Conservation (phyloP, 345 rosid genomes). For the Angophora floribunda region DNA sequence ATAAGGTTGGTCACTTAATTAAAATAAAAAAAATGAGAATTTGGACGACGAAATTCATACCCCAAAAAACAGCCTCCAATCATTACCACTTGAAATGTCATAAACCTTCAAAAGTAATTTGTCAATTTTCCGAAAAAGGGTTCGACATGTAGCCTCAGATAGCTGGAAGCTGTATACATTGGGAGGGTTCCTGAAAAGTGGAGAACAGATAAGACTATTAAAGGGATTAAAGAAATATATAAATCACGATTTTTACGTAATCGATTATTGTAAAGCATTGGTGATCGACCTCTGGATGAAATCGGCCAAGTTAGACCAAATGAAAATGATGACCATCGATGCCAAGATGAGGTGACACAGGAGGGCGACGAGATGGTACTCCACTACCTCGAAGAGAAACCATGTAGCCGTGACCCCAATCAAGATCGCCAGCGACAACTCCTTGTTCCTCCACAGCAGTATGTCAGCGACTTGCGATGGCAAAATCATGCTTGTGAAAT, state of each 20-base stretch:
- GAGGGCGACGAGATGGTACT: constrained; percentile 48
- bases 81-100: constrained; percentile 31
- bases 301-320: constrained; percentile 46
- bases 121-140: constrained; percentile 9
- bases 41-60: constrained; percentile 4
- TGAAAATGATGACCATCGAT: constrained; percentile 29
- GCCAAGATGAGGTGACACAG: constrained; percentile 40
- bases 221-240: neutral
- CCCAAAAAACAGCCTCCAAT: constrained; percentile 20
- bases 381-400: constrained; percentile 58
- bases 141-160: constrained; percentile 26
- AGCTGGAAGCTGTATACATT: constrained; percentile 13
- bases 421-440: constrained; percentile 42
- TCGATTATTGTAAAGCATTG: neutral
- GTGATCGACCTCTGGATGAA: constrained; percentile 33
- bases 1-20: neutral
- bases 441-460: constrained; percentile 59
- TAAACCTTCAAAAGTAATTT: constrained; percentile 17
- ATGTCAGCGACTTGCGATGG: constrained; percentile 44
- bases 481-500: neutral
- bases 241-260: neutral
- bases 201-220: neutral
- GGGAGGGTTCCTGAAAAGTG: constrained; percentile 29
- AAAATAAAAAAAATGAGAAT: neutral
- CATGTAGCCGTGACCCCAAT: constrained; percentile 42